Evolutionary conservation across 257 asterid genomes (phyloP).

Genomic region (Solanum phureja): DNA sequence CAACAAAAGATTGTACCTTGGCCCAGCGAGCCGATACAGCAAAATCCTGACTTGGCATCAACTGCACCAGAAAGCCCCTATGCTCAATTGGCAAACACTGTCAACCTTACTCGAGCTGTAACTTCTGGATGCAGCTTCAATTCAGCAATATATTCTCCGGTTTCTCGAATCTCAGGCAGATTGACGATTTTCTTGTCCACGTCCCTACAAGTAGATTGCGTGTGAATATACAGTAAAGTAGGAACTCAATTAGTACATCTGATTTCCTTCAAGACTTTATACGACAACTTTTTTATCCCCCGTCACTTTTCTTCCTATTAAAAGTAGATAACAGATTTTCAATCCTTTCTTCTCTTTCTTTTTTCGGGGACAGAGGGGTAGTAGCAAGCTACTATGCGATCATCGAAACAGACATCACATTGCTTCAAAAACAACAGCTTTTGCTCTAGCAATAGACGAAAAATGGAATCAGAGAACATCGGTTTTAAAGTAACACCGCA

Average conservation of each 20-base stretch:
- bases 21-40: background rate
- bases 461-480: background rate
- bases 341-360: background rate
- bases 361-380: background rate
- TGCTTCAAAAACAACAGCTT: background rate
- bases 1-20: conserved; percentile 4
- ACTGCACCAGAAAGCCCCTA: background rate
- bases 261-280: background rate
- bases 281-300: background rate
- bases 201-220: conserved; percentile 40
- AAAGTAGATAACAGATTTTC: background rate
- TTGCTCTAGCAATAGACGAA: background rate
- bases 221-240: background rate
- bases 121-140: conserved; percentile 87
- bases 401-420: background rate
- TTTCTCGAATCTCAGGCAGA: conserved; percentile 95
- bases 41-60: background rate
- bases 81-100: conserved; percentile 53
- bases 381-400: background rate
- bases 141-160: conserved; percentile 88
- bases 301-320: background rate
- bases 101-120: conserved; percentile 67
- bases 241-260: background rate
- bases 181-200: conserved; percentile 80
- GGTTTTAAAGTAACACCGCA: too few relatives aligned